Percentiles rank a stretch among this genome's conserved stretches.
Evolutionary conservation across 176 grass and related monocot species (phyloP).

Genomic region (Carex myosuroides): DNA sequence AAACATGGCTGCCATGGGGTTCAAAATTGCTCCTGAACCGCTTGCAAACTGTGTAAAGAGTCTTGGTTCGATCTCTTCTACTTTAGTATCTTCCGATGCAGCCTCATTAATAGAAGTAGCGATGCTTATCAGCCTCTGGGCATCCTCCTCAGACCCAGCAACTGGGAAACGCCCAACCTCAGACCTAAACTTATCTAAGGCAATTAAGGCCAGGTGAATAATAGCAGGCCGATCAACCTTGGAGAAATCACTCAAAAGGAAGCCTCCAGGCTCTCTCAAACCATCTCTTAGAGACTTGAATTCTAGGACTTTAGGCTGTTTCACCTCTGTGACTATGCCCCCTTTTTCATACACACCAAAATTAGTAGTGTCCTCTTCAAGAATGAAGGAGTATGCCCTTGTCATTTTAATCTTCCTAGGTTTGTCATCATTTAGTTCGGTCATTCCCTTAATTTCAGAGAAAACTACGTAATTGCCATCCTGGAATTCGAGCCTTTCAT

Average conservation of each 20-base stretch:
- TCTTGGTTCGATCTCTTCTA: conserved; percentile 45
- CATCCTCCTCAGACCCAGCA: conserved; percentile 53
- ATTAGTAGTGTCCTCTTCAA: conserved; percentile 58
- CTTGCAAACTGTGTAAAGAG: conserved; percentile 46
- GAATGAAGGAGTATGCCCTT: conserved; percentile 39
- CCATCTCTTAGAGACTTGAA: conserved; percentile 63
- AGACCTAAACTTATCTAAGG: conserved; percentile 65
- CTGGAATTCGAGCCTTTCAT: conserved; percentile 55
- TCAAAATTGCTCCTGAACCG: conserved; percentile 71
- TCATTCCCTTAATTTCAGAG: conserved; percentile 69
- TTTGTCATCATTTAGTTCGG: conserved; percentile 72
- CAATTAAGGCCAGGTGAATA: conserved; percentile 64
- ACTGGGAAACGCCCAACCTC: conserved; percentile 46
- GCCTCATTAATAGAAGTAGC: conserved; percentile 46
- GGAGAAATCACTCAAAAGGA: conserved; percentile 52
- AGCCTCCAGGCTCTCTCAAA: conserved; percentile 62
- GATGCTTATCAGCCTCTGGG: conserved; percentile 38
- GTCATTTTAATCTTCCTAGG: conserved; percentile 45
- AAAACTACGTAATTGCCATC: conserved; percentile 64
- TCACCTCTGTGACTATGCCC: conserved; percentile 66
- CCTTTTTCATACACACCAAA: conserved; percentile 59
- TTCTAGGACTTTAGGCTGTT: conserved; percentile 38
- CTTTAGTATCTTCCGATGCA: conserved; percentile 31
- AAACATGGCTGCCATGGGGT: conserved; percentile 84
- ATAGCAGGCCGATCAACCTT: conserved; percentile 50